Percentiles rank a stretch among this genome's conserved stretches.
Evolutionary conservation across 305 asterid species (phyloP).

Genomic region (Ajuga reptans): DNA sequence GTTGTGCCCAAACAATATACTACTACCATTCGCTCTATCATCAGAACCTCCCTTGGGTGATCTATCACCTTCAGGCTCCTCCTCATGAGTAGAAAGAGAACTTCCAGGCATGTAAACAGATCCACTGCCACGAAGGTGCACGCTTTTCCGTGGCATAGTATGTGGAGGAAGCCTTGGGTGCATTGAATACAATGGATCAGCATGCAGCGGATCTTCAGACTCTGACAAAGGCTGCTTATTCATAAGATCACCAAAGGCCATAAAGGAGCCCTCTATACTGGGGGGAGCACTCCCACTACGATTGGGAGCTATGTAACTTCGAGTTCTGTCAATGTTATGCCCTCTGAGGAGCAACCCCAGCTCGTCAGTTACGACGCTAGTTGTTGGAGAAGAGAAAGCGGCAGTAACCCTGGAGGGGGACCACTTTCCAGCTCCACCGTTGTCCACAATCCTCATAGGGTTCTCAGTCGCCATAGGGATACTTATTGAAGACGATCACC

Average conservation of each 20-base stretch:
- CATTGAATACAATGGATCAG: conserved; percentile 36
- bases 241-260: conserved; percentile 44
- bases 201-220: conserved; percentile 33
- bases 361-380: conserved; percentile 45
- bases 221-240: conserved; percentile 25
- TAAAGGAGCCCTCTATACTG: conserved; percentile 69
- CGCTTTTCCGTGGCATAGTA: conserved; percentile 33
- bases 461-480: conserved; percentile 62
- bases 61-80: conserved; percentile 65
- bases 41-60: conserved; percentile 36
- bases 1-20: conserved; percentile 29
- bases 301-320: conserved; percentile 40
- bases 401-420: conserved; percentile 43
- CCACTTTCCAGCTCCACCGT: conserved; percentile 52
- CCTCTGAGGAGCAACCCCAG: conserved; percentile 56
- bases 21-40: conserved; percentile 31
- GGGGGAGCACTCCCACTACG: conserved; percentile 96
- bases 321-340: conserved; percentile 35
- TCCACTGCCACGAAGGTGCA: conserved; percentile 33
- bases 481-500: conserved; percentile 13
- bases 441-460: conserved; percentile 63
- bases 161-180: conserved; percentile 43
- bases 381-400: conserved; percentile 35
- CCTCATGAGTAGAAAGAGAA: conserved; percentile 65
- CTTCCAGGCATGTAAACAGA: conserved; percentile 34